phyloP scores from a whole-genome alignment of 1,284 basidiomycete genomes.

The Coniferiporia sulphurascens region DNA sequence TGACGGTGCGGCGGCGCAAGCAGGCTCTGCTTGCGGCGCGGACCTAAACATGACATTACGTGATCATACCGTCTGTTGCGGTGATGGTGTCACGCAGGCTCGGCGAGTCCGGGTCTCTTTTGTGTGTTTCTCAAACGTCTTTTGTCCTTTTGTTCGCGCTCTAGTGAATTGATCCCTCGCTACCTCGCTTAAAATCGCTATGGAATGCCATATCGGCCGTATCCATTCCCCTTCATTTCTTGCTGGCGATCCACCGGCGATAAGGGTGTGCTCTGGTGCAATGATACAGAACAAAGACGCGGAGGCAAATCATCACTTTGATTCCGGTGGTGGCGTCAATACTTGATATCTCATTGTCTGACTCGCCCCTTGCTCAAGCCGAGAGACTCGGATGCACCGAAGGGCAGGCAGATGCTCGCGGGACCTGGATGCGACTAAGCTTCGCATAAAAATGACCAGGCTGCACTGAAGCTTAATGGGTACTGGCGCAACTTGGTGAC shows the following conservation, averaged over 20 bases:
- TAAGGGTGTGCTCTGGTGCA: conserved; percentile 4
- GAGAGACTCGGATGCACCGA: too few relatives aligned
- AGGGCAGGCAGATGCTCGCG: too few relatives aligned
- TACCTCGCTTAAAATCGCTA: neutral
- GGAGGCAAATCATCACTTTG: too few relatives aligned
- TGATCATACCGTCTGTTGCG: neutral
- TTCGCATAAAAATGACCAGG: too few relatives aligned
- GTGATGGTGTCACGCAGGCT: neutral
- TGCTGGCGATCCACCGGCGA: neutral
- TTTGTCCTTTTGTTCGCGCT: neutral
- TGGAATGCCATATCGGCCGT: neutral
- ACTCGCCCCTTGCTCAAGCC: too few relatives aligned
- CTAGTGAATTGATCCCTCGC: neutral
- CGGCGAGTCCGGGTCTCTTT: neutral
- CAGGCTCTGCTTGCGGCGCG: too few relatives aligned
- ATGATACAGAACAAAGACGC: neutral
- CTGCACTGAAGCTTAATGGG: too few relatives aligned
- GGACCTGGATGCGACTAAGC: too few relatives aligned
- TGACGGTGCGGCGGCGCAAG: neutral
- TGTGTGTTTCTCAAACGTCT: neutral
- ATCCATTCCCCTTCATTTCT: neutral
- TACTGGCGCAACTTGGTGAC: neutral
- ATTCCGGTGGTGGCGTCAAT: too few relatives aligned
- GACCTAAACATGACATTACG: neutral
- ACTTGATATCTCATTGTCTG: too few relatives aligned